Base-by-base conservation (phyloP, 2,329 filamentous ascomycete species). In the Colletotrichum cuscutae region DNA sequence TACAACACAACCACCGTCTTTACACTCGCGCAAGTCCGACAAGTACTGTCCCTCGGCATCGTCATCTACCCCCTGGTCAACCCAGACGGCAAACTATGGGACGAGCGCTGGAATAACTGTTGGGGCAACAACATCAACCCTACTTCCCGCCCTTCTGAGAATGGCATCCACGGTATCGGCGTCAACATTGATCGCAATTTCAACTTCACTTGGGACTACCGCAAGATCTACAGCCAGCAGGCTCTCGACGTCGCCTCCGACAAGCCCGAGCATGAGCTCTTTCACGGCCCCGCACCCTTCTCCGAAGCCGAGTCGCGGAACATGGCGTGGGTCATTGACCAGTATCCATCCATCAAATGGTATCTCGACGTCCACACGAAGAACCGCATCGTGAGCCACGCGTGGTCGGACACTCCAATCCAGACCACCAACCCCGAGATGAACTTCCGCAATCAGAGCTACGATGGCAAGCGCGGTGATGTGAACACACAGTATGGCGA, bases 361-460 rank as follows among this genome's bases (percentile, higher is more conserved):
- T 89, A 89, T 77, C 80, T 90, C 68, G 89, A 91, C 73, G 82
- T 90, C 56, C 89, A 90, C 82, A 89, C 88, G 0, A 86, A 84
- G 22, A 83, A 84, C 0, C 87, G 86, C 1, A 81, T 85, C 37
- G 81, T 91, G 22, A 80, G 90, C 5, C 89, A 89, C 79, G 84
- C 82, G 63, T 91, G 89, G 89, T 26, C 60, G 7, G 88, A 89
- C 24, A 86, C 88, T 72, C 88, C 90, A 75, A 82, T 86, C 42
- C 89, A 89, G 78, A 80, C 79, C 61, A 81, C 77, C 0, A 81
- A 83, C 49, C 76, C 84, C 0, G 74, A 71, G 59, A 86, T 87
- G 82, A 90, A 85, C 80, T 89, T 90, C 79, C 78, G 82, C 19
- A 90, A 90, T 82, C 61, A 79, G 2, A 78, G 82, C 4, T 91